A percentile compares a stretch with the other conserved stretches of the same genome.
phyloP scores from a whole-genome alignment of 2,329 filamentous ascomycete species.

The Xylaria digitata region DNA sequence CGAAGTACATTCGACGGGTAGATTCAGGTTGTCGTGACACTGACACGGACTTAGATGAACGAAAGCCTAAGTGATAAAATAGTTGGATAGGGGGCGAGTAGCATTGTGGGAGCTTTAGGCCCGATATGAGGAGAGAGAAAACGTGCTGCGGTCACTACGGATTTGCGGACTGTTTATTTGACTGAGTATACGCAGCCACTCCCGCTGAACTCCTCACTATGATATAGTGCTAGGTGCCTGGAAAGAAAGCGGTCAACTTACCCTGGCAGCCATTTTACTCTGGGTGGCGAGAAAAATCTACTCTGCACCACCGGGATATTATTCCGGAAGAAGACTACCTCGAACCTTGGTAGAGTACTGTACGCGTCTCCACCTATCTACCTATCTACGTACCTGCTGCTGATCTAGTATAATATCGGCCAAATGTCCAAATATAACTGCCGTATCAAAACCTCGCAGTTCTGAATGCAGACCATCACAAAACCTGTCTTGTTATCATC shows the following conservation, averaged over 20 bases:
- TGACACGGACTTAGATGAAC: not conserved
- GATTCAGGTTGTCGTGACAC: not conserved
- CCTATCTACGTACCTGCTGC: conserved; percentile 16
- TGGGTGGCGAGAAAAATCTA: conserved; percentile 15
- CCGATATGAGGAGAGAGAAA: not conserved
- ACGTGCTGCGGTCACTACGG: not conserved
- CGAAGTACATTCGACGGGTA: not conserved
- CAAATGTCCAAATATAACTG: not conserved
- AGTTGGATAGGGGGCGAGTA: not conserved
- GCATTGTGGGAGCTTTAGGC: not conserved
- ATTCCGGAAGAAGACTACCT: conserved; percentile 14
- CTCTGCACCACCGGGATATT: conserved; percentile 9
- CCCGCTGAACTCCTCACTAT: conserved; percentile 5
- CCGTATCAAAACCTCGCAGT: conserved; percentile 15
- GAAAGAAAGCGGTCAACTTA: conserved; percentile 25
- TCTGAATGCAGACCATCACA: conserved; percentile 8
- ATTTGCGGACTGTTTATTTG: not conserved
- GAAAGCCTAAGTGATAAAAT: not conserved
- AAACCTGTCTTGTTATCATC: conserved; percentile 10
- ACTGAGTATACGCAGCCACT: not conserved
- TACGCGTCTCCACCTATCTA: conserved; percentile 18
- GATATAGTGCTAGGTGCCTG: not conserved
- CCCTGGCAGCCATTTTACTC: conserved; percentile 10
- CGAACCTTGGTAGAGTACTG: conserved; percentile 1
- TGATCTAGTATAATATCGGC: not conserved